phyloP scores from a whole-genome alignment of 2,329 filamentous ascomycete species.

The Ophiosphaerella korrae region DNA sequence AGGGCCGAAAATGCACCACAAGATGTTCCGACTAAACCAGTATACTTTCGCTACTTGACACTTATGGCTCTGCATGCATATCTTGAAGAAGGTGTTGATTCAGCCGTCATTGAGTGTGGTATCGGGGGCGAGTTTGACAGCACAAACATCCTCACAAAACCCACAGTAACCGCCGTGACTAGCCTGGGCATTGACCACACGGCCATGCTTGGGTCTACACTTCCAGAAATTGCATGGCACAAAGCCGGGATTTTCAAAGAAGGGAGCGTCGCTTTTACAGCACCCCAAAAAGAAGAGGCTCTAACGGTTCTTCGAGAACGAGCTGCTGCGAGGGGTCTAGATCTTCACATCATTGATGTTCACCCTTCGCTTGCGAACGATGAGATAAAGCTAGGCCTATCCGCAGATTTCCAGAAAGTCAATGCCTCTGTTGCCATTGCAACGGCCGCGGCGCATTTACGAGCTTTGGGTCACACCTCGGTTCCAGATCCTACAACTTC shows the following conservation, averaged over 20 bases:
- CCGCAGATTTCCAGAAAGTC: constrained; percentile 66
- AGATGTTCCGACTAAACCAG: constrained; percentile 70
- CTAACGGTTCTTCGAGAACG: constrained; percentile 62
- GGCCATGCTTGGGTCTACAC: constrained; percentile 76
- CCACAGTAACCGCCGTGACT: constrained; percentile 74
- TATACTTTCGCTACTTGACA: constrained; percentile 91
- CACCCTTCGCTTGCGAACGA: constrained; percentile 54
- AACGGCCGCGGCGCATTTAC: constrained; percentile 64
- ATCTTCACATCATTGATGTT: constrained; percentile 55
- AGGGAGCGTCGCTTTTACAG: constrained; percentile 67
- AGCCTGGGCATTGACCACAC: constrained; percentile 87
- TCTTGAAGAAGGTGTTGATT: constrained; percentile 72
- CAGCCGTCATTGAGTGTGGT: constrained; percentile 87
- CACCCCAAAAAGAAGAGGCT: constrained; percentile 60
- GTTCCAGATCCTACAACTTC: constrained; percentile 44
- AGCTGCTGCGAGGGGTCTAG: constrained; percentile 55
- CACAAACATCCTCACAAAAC: constrained; percentile 79
- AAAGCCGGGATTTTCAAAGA: constrained; percentile 86
- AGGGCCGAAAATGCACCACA: constrained; percentile 57
- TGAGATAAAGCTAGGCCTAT: constrained; percentile 61
- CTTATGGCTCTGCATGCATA: constrained; percentile 88
- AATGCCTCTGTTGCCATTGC: constrained; percentile 67
- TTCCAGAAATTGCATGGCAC: constrained; percentile 87
- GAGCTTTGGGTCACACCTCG: constrained; percentile 48
- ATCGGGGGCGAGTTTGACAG: constrained; percentile 93